A percentile compares a stretch with the other conserved stretches of the same genome.
Evolutionary conservation across 805 yeast species (phyloP).

Genomic region (Grigorovia humatica): DNA sequence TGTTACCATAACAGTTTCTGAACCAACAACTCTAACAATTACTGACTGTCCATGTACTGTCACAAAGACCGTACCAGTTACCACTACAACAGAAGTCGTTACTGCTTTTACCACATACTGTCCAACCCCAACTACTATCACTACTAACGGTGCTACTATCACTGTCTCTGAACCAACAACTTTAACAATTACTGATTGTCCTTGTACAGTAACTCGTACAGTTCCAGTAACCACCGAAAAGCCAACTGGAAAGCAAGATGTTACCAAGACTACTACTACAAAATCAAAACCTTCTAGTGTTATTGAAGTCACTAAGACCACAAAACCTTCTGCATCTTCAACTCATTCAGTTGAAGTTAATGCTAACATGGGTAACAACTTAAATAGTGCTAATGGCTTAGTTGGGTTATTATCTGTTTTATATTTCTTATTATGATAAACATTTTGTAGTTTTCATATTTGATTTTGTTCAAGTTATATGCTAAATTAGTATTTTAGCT

Average conservation of each 20-base stretch:
- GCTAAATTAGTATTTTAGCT: too few relatives aligned
- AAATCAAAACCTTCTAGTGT: not conserved
- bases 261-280: conserved; percentile 2
- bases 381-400: not conserved
- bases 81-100: not conserved
- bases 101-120: not conserved
- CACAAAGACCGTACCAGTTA: not conserved
- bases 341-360: not conserved
- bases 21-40: conserved; percentile 72
- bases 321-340: not conserved
- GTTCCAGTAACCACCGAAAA: conserved; percentile 4
- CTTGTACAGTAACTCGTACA: conserved; percentile 14
- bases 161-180: conserved; percentile 73
- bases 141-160: conserved; percentile 23
- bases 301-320: not conserved
- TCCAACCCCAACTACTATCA: not conserved
- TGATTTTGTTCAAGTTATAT: too few relatives aligned
- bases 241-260: not conserved
- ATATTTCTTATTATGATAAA: not conserved
- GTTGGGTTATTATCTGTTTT: not conserved
- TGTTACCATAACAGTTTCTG: conserved; percentile 64
- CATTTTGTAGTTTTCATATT: not conserved
- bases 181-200: conserved; percentile 36
- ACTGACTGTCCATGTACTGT: conserved; percentile 37
- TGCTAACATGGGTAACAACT: not conserved